Base-by-base conservation (phyloP, 345 rosid genomes). In the Lepidium didymum region DNA sequence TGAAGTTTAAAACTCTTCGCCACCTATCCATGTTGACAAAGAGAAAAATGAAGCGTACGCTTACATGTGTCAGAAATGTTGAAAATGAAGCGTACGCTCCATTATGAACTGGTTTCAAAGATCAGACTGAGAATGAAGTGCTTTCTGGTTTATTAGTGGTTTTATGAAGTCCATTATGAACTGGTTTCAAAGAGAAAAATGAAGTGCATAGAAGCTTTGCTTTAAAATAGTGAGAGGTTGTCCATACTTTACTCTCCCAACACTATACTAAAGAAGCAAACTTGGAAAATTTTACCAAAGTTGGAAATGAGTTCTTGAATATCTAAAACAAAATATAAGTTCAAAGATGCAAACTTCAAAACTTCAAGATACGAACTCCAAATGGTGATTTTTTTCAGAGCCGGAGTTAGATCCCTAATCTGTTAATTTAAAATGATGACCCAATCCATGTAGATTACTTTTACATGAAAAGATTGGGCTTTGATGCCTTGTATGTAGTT, bases 391-490 rank as follows among this genome's bases (percentile, higher is more conserved):
- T 58, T 43, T 53, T 33, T 57, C 56, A 49, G 42, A 51, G 31
- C 29, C 38, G 52, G 43, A 67, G 38, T 64, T 44, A 29, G 36
- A 46, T 45, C 34, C 15, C 60, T 68, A 68, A 54, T 19, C 64
- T 37, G 78, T 61, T 52, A 31, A 56, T 34, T 49, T 43, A 19
- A 38, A 27, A 3, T 8, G 52, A 47, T 15, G 6, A 36, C 18
- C 38, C 46, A 14, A 41, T 33, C 58, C 67, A 49, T 31, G 67
- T 2, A 41, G 38, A 13, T 10, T 23, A 37, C 46, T 55, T 47
- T 64, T 77, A 82, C 83, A 85, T 66, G 68, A 86, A 86, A n/a
- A 84, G 68, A 79, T 85, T 81, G 8, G 84, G 84, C 67, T 67
- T 80, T 13, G 81, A 61, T 8, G 84, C 84, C 75, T 80, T 80